These are phyloP conservation scores for Candida sanyaensis DNA, from an alignment of 1,139 yeast genomes.

Conservation along the genomic window DNA sequence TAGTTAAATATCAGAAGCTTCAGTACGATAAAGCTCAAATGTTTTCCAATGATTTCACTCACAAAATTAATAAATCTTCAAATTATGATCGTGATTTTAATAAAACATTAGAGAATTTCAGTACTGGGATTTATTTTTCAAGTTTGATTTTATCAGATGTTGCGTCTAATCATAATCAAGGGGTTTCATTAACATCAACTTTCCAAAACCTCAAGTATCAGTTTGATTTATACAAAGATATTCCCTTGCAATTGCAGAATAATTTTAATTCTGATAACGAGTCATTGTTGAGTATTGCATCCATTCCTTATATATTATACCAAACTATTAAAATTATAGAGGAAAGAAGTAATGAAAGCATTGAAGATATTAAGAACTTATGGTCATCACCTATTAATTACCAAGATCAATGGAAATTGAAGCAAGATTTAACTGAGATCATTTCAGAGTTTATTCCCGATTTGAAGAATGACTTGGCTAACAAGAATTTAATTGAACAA, in stretches of 20 bases:
- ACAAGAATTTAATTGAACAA: slow-evolving; percentile 25
- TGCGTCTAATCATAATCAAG: slow-evolving; percentile 16
- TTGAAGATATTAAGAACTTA: slow-evolving; percentile 9
- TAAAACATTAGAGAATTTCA: slow-evolving; percentile 24
- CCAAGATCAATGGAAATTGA: slow-evolving; percentile 36
- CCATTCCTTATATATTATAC: slow-evolving; percentile 38
- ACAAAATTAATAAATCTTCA: slow-evolving; percentile 27
- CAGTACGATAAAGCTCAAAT: slow-evolving; percentile 30
- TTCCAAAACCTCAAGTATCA: slow-evolving; percentile 42
- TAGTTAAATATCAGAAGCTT: slow-evolving; percentile 29
- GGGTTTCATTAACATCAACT: slow-evolving; percentile 16
- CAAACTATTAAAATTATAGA: slow-evolving; percentile 25
- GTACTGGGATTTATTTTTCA: slow-evolving; percentile 46
- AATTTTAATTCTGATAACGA: slow-evolving; percentile 4
- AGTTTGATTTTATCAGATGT: slow-evolving; percentile 30
- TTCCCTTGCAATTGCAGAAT: slow-evolving; percentile 37
- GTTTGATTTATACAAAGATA: slow-evolving; percentile 44
- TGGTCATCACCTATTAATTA: slow-evolving; percentile 40
- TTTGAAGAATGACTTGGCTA: slow-evolving; percentile 16
- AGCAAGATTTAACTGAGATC: slow-evolving; percentile 29
- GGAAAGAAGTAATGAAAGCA: slow-evolving; percentile 12
- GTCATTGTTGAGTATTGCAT: slow-evolving; percentile 26
- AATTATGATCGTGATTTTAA: slow-evolving; percentile 31
- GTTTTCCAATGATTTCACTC: slow-evolving; percentile 28
- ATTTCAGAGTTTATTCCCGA: slow-evolving; percentile 23